Percentiles rank a stretch among this genome's conserved stretches.
Evolutionary conservation across 352 stramenopile genomes (phyloP).

Genomic region (Phytopythium delawarense): DNA sequence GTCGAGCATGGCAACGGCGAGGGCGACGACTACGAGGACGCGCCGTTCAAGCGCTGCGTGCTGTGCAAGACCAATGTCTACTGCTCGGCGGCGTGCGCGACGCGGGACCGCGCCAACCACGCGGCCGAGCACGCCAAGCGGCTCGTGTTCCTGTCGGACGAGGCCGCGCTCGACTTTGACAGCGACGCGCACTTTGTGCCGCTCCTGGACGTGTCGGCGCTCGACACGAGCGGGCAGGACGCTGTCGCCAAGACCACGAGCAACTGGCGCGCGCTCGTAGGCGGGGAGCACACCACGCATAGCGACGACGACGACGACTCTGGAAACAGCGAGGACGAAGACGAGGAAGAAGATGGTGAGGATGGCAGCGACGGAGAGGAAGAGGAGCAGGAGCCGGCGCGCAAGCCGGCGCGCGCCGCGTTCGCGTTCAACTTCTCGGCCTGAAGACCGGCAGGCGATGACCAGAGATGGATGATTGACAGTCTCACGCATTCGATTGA

Average conservation of each 20-base stretch:
- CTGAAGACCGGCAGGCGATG: neutral
- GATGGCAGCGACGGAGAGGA: slow-evolving; percentile 15
- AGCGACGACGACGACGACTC: slow-evolving; percentile 15
- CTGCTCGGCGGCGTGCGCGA: slow-evolving; percentile 51
- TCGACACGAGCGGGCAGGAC: slow-evolving; percentile 29
- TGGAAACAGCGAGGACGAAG: slow-evolving; percentile 15
- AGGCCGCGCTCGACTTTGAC: slow-evolving; percentile 55
- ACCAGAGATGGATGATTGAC: too few species aligned
- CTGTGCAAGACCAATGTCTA: slow-evolving; percentile 83
- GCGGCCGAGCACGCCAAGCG: slow-evolving; percentile 62
- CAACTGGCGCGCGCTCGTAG: slow-evolving; percentile 36
- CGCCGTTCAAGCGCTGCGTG: slow-evolving; percentile 53
- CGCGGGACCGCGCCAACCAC: slow-evolving; percentile 32
- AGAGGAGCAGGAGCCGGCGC: slow-evolving; percentile 9
- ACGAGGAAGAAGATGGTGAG: slow-evolving; percentile 9
- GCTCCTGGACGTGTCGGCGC: slow-evolving; percentile 27
- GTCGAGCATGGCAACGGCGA: slow-evolving; percentile 19
- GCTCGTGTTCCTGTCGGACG: slow-evolving; percentile 60
- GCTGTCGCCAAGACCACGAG: slow-evolving; percentile 34
- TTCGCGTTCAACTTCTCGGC: slow-evolving; percentile 45
- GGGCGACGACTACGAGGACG: slow-evolving; percentile 20
- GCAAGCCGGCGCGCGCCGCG: slow-evolving; percentile 11
- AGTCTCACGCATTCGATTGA: neutral
- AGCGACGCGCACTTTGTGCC: slow-evolving; percentile 59
- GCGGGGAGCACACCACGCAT: slow-evolving; percentile 12